Base-by-base conservation (phyloP, 2,329 filamentous ascomycete species). In the Karstenula rhodostoma region DNA sequence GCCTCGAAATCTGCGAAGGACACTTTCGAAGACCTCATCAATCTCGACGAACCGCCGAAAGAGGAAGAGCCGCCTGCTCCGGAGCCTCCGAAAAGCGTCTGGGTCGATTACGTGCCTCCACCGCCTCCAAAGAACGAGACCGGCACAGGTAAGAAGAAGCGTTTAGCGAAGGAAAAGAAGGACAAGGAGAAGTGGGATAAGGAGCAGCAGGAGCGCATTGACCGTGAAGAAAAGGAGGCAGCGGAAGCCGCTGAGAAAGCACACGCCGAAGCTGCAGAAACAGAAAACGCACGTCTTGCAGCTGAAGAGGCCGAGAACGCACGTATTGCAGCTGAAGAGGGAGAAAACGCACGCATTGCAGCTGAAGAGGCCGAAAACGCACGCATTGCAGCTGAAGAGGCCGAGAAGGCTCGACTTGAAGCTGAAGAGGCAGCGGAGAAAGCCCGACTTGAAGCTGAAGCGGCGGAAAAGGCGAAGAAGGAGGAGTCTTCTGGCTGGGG, bases 171-270 rank as follows among this genome's bases (percentile, higher is more conserved):
- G 35, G 59, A 57, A 42, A 81, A 80, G 62, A 78, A 80, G 35
- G 80, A 79, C 65, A 43, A 69, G 74, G 72, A 72, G 56, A 67
- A 70, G 27, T 72, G 72, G 47, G 70, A 69, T 46, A 49, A 66
- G 23, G 72, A 74, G 50, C 78, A 82, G 65, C 49, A 52, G 33
- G 49, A 25, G 22, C 12, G 17, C 33, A 27, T 52, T 4, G 49
- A 52, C 22, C 81, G 80, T 69, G 68, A 71, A 42, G 61, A 63
- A 12, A 67, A 65, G 23, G 49, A 52, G 8, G 9, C 35, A 25
- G 49, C 33, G 33, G 49, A 23, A 23, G 33, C 33, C 22, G 33
- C 32, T 7, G 49, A 40, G 23, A 35, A 35, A 7, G 49, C 49
- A 22, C 65, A 64, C 7, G 49, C 70, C 13, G 63, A 72, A 57